Conservation (phyloP, 1,284 basidiomycete species). For the Trichosporon sp. region DNA sequence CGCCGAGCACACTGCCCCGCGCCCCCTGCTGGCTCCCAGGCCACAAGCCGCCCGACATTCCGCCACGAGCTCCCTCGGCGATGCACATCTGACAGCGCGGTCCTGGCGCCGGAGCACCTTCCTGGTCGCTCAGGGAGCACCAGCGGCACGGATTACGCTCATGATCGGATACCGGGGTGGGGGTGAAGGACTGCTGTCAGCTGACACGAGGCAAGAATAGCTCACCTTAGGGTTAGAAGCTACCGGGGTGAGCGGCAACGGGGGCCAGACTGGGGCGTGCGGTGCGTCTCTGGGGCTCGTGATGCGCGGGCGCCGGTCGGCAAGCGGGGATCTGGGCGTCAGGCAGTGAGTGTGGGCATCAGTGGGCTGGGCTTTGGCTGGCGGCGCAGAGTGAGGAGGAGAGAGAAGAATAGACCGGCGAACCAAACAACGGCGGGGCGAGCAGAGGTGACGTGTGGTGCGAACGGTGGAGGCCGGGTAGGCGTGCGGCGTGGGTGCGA, state of each 20-base stretch:
- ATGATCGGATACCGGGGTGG: conserved; percentile 13
- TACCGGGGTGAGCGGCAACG: background rate
- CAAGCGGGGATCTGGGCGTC: background rate
- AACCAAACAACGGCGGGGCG: background rate
- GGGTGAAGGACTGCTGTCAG: conserved; percentile 18
- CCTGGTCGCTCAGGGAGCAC: conserved; percentile 6
- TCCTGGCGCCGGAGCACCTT: conserved; percentile 12
- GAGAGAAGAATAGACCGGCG: background rate
- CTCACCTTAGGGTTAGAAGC: conserved; percentile 22
- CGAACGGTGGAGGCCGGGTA: background rate
- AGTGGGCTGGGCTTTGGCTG: background rate
- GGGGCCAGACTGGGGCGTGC: background rate
- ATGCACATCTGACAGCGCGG: conserved; percentile 10
- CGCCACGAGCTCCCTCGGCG: conserved; percentile 3
- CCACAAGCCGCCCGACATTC: background rate
- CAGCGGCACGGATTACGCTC: conserved; percentile 20
- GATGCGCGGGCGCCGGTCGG: background rate
- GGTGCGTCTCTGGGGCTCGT: conserved; percentile 15
- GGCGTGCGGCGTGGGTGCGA: background rate
- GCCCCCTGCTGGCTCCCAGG: background rate
- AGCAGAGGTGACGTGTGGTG: background rate
- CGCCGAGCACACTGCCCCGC: background rate
- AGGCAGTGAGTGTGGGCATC: background rate
- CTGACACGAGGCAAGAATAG: background rate
- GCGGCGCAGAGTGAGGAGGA: conserved; percentile 5